Evolutionary conservation across 225 moss, liverwort and hornwort species (phyloP).

Genomic region (Bryum argenteum): DNA sequence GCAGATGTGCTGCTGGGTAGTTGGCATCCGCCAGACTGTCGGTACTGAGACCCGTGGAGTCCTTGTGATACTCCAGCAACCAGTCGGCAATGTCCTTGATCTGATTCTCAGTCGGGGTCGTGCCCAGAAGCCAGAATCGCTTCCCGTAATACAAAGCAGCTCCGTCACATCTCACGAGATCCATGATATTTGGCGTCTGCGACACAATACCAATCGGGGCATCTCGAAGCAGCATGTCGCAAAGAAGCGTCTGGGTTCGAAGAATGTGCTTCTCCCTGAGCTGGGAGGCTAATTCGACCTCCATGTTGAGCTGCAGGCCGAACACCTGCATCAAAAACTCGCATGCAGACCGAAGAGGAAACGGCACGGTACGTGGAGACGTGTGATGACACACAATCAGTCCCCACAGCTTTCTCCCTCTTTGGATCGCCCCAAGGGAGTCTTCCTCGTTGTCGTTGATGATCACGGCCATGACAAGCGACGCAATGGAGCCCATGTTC

Average conservation of each 20-base stretch:
- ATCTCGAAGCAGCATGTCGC: conserved; percentile 66
- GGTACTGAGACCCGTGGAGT: conserved; percentile 59
- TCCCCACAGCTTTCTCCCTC: conserved; percentile 62
- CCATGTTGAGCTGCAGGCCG: conserved; percentile 63
- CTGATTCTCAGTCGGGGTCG: conserved; percentile 56
- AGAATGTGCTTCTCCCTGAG: conserved; percentile 59
- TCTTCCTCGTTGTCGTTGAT: conserved; percentile 64
- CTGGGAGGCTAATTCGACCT: conserved; percentile 61
- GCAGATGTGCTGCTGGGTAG: conserved; percentile 47
- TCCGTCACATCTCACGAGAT: conserved; percentile 59
- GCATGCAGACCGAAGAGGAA: conserved; percentile 60
- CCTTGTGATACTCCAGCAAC: conserved; percentile 59
- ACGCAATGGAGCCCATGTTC: conserved; percentile 59
- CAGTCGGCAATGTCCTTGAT: conserved; percentile 58
- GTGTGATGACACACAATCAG: conserved; percentile 61
- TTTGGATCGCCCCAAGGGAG: conserved; percentile 41
- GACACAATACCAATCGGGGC: conserved; percentile 63
- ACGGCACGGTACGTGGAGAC: conserved; percentile 49
- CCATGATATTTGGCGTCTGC: conserved; percentile 59
- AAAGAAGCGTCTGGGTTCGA: conserved; percentile 61
- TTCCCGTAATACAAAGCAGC: conserved; percentile 63
- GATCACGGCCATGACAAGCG: conserved; percentile 57
- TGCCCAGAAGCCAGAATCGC: conserved; percentile 58
- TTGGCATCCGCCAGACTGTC: conserved; percentile 61
- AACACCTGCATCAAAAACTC: conserved; percentile 70